A percentile compares a stretch with the other conserved stretches of the same genome.
phyloP scores from a whole-genome alignment of 257 asterid genomes.

The Petunia secreta region DNA sequence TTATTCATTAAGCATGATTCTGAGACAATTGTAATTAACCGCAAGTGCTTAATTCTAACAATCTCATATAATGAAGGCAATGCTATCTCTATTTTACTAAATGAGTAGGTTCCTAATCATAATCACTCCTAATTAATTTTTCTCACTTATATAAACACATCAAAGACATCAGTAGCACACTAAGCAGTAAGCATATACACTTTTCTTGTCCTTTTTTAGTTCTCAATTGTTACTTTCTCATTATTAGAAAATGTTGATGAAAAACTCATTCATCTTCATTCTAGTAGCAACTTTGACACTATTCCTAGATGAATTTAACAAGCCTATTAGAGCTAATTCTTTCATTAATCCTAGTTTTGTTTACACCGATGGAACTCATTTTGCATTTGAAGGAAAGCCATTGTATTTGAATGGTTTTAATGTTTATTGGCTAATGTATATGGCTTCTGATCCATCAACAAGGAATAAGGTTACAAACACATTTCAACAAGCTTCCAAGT shows the following conservation, averaged over 20 bases:
- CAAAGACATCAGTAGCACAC: constrained; percentile 6
- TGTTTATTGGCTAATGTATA: constrained; percentile 46
- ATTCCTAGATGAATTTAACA: not conserved
- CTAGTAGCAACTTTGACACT: not conserved
- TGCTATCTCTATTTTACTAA: not conserved
- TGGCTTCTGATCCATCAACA: constrained; percentile 37
- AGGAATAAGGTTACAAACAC: constrained; percentile 28
- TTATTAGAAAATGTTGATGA: not conserved
- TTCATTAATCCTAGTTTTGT: not conserved
- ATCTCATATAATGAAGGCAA: not conserved
- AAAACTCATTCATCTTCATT: constrained; percentile 3
- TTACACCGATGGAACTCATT: constrained; percentile 32
- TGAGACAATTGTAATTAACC: too few species aligned
- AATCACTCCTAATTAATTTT: not conserved
- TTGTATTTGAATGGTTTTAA: constrained; percentile 42
- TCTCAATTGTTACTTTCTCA: not conserved
- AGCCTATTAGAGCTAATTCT: not conserved
- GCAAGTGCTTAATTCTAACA: not conserved
- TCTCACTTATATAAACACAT: not conserved
- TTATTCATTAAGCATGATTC: not conserved
- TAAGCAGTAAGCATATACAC: not conserved
- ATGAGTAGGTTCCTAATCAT: too few species aligned
- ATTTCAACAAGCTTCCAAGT: constrained; percentile 36
- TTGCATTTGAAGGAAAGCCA: constrained; percentile 28
- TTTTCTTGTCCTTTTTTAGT: not conserved